phyloP scores from a whole-genome alignment of 1,284 basidiomycete species.

The Veloboletus limbatus region DNA sequence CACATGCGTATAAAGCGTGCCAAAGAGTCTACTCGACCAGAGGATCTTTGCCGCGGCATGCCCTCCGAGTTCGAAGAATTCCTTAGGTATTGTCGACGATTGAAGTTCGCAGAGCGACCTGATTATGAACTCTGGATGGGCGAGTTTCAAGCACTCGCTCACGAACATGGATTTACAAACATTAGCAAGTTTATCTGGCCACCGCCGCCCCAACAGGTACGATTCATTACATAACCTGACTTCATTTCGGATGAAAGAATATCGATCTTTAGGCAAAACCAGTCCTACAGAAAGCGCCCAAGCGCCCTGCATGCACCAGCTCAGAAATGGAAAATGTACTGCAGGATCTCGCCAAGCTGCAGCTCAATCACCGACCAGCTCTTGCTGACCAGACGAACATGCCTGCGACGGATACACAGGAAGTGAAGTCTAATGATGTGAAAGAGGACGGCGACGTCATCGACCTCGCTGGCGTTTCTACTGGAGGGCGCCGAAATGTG shows the following conservation, averaged over 20 bases:
- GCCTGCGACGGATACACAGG: slow-evolving; percentile 32
- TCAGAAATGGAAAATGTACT: slow-evolving; percentile 54
- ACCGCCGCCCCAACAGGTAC: slow-evolving; percentile 42
- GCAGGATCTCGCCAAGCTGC: slow-evolving; percentile 54
- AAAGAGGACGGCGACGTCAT: slow-evolving; percentile 38
- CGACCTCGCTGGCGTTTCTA: slow-evolving; percentile 49
- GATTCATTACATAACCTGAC: slow-evolving; percentile 1
- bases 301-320: slow-evolving; percentile 27
- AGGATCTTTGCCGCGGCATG: slow-evolving; percentile 66
- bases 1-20: slow-evolving; percentile 60
- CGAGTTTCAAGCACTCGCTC: slow-evolving; percentile 56
- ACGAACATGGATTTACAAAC: slow-evolving; percentile 55
- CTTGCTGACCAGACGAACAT: slow-evolving; percentile 51
- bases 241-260: slow-evolving; percentile 2
- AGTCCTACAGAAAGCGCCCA: slow-evolving; percentile 29
- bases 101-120: slow-evolving; percentile 64
- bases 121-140: slow-evolving; percentile 63
- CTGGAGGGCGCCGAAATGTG: slow-evolving; percentile 29
- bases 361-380: slow-evolving; percentile 47
- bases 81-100: slow-evolving; percentile 61
- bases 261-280: slow-evolving; percentile 21
- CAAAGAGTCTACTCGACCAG: slow-evolving; percentile 55
- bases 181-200: slow-evolving; percentile 69
- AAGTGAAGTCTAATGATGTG: slow-evolving; percentile 33
- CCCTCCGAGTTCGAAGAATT: slow-evolving; percentile 73